phyloP scores from a whole-genome alignment of 305 asterid species.

The Plantago lanceolata region DNA sequence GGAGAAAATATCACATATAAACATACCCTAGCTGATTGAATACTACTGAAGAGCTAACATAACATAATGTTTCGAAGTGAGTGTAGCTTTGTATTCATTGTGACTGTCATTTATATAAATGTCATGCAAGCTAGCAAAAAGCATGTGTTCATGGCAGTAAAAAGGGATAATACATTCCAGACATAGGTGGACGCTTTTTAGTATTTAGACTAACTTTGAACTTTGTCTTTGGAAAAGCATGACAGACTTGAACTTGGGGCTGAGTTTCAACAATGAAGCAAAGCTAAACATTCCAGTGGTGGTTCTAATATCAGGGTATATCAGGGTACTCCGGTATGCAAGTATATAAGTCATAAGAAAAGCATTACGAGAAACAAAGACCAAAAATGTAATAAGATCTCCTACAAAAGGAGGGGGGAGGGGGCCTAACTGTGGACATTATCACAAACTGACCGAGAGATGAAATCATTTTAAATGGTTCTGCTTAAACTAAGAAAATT shows the following conservation, averaged over 20 bases:
- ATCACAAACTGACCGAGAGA: no score
- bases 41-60: background rate
- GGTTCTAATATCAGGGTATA: background rate
- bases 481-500: conserved; percentile 15
- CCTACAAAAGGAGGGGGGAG: no score
- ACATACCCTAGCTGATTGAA: background rate
- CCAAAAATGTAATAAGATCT: background rate
- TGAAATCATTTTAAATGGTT: no score
- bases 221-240: background rate
- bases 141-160: no score
- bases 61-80: background rate
- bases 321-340: background rate
- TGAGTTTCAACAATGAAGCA: background rate
- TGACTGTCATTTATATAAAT: background rate
- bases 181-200: background rate
- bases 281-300: background rate
- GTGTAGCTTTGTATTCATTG: background rate
- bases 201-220: background rate
- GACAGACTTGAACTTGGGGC: conserved; percentile 3
- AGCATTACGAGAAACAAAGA: background rate
- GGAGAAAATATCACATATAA: background rate
- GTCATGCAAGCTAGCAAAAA: background rate
- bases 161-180: background rate
- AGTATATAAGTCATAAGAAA: background rate
- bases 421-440: no score